Percentiles rank a stretch among this genome's conserved stretches.
Evolutionary conservation across 257 asterid genomes (phyloP).

Genomic region (Nicotiana knightiana): DNA sequence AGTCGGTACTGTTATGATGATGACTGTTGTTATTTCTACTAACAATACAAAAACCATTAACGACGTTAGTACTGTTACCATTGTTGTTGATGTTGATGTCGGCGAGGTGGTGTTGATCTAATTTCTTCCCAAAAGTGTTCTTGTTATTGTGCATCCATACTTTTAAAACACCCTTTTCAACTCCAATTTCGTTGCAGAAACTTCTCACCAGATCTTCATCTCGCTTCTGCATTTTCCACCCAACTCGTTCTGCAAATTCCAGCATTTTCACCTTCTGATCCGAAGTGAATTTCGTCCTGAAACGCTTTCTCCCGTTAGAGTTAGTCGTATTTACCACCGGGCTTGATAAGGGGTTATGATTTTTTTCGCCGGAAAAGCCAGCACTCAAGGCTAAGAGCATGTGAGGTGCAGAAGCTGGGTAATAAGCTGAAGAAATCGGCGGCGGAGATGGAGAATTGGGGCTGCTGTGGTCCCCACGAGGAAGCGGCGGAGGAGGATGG

Average conservation of each 20-base stretch:
- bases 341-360: slow-evolving; percentile 23
- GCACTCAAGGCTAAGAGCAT: slow-evolving; percentile 73
- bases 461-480: slow-evolving; percentile 35
- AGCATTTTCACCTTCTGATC: slow-evolving; percentile 68
- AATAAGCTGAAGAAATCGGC: slow-evolving; percentile 90
- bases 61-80: not conserved
- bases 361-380: slow-evolving; percentile 33
- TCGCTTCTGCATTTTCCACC: slow-evolving; percentile 79
- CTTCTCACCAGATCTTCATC: slow-evolving; percentile 52
- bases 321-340: not conserved
- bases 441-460: slow-evolving; percentile 91
- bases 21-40: not conserved
- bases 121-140: slow-evolving; percentile 43
- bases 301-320: slow-evolving; percentile 51
- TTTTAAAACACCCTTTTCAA: slow-evolving; percentile 66
- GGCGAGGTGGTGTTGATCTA: slow-evolving; percentile 25
- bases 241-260: slow-evolving; percentile 56
- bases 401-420: slow-evolving; percentile 82
- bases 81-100: not conserved
- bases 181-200: slow-evolving; percentile 52
- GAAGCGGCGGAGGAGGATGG: slow-evolving; percentile 50
- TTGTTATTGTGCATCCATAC: slow-evolving; percentile 98
- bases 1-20: not conserved
- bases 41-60: not conserved
- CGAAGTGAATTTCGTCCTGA: slow-evolving; percentile 63